These are phyloP conservation scores for Pyrenophora graminea DNA, from an alignment of 2,329 filamentous ascomycete species.

Conservation along the genomic window DNA sequence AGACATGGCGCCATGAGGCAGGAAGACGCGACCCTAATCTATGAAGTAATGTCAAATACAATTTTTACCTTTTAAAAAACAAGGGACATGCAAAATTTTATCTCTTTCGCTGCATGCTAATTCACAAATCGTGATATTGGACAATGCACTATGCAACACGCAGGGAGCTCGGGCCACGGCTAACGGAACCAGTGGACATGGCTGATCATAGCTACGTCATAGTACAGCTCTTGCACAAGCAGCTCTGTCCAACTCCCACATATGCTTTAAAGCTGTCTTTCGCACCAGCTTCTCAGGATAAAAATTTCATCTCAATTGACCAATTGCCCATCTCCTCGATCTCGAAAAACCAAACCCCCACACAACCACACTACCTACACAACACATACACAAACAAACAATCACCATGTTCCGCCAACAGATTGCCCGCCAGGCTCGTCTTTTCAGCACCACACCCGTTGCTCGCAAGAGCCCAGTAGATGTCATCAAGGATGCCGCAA, in stretches of 20 bases:
- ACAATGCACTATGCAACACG: neutral
- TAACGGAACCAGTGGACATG: conserved; percentile 3
- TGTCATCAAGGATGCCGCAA: conserved; percentile 61
- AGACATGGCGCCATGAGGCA: neutral
- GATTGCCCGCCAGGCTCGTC: conserved; percentile 51
- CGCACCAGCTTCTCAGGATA: conserved; percentile 1
- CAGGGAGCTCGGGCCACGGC: conserved; percentile 5
- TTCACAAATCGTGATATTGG: conserved; percentile 8
- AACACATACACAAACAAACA: conserved; percentile 8
- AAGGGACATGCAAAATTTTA: conserved; percentile 1
- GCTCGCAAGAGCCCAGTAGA: conserved; percentile 59
- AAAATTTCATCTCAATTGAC: conserved; percentile 7
- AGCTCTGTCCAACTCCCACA: conserved; percentile 10
- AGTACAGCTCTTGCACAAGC: neutral
- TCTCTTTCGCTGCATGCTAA: conserved; percentile 1
- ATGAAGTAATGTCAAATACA: conserved; percentile 1
- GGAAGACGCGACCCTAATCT: neutral
- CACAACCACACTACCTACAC: conserved; percentile 5
- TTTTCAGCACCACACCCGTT: conserved; percentile 59
- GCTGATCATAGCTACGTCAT: conserved; percentile 33
- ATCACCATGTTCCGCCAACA: conserved; percentile 54
- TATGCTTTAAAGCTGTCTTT: conserved; percentile 24
- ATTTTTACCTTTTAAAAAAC: neutral
- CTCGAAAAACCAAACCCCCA: neutral
- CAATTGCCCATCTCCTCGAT: neutral